Base-by-base conservation (phyloP, 2,329 filamentous ascomycete genomes). In the Fusarium hainanense region DNA sequence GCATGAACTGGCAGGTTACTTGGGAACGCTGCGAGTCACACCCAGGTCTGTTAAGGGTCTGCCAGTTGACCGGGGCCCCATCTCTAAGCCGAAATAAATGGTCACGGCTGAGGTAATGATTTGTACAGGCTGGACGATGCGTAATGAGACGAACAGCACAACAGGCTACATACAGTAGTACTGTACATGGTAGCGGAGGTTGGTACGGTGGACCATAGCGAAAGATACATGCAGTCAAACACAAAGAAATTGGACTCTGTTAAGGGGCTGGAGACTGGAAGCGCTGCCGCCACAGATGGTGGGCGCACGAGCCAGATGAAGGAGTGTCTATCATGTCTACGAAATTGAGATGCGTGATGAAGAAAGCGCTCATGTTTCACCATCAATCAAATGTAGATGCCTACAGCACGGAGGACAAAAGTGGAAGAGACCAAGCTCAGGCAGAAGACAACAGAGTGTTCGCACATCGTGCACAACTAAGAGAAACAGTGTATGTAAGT, bases 241-340 rank as follows among this genome's bases (percentile, higher is more conserved):
- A 68, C 44, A 71, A 73, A 32, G 71, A 74, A 62, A 75, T 75
- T 73, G 66, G 65, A 56, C 40, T 41, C n/a, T 67, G 63, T 69
- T 74, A 74, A 75, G 73, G 73, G 73, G 73, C 41, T 68, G 60
- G 63, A 72, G 73, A 72, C 41, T 73, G 69, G 62, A 70, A 74
- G 69, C 56, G 73, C 59, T 63, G 63, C 69, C 63, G 56, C 71
- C 61, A 68, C 73, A 54, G 41, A 21, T 52, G 54, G 63, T 70
- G 51, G 54, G 44, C 51, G 68, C 68, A 65, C 63, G 68, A 70
- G 63, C 68, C 68, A 64, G 50, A 68, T 34, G 28, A 66, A 63
- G 51, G 67, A 68, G 67, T 44, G 42, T 37, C 55, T 44, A 66
- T 51, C 63, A 62, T 32, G 49, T 66, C 25, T 18, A 51, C 30